Evolutionary conservation across 108 stramenopile genomes (phyloP), one percentile per base, ranked within the genome.

Genomic region (Fragilariopsis cylindrus): DNA sequence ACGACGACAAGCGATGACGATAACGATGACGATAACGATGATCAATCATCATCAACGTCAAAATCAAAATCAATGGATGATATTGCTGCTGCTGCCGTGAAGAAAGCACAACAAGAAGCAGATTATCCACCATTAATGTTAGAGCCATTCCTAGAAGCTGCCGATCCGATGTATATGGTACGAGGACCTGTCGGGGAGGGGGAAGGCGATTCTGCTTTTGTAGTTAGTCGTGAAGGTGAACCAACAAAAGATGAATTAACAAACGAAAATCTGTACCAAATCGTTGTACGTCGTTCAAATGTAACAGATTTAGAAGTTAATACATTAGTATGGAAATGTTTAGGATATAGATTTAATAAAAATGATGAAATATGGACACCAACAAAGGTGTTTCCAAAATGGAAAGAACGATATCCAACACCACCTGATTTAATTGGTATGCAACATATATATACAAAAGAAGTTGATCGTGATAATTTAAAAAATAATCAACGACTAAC

Each of bases 371-470:
- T 58, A n/a, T 78, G 96, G 94, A 80, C 53, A n/a, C 69, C 79
- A 44, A 71, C 71, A 1, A 77, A 86, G 7, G 92, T 93, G 7
- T 97, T 97, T 72, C 96, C 97, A 30, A 94, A 92, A 41, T 97
- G 97, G 98, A 83, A 81, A 50, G 92, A 89, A 55, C 86, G 79
- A 57, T 97, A 80, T 81, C 98, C 98, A 2, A 65, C 57, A 8
- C 98, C 41, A 42, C 96, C 97, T 4, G 98, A 98, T 75, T 70
- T 98, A 3, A 82, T 98, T 44, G 98, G 98, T 13, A 96, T 97
- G 85, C 84, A 86, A 54, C 81, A 96, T 30, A 78, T 89, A 43
- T 97, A 96, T 79, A 76, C 77, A n/a, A 91, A 90, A 72, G 91
- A 94, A 52, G 72, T 97, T 16, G 97, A 97, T 74, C 48, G 76